These are phyloP conservation scores for Kwoniella dejecticola DNA, from an alignment of 768 basidiomycete genomes.

Conservation along the genomic window DNA sequence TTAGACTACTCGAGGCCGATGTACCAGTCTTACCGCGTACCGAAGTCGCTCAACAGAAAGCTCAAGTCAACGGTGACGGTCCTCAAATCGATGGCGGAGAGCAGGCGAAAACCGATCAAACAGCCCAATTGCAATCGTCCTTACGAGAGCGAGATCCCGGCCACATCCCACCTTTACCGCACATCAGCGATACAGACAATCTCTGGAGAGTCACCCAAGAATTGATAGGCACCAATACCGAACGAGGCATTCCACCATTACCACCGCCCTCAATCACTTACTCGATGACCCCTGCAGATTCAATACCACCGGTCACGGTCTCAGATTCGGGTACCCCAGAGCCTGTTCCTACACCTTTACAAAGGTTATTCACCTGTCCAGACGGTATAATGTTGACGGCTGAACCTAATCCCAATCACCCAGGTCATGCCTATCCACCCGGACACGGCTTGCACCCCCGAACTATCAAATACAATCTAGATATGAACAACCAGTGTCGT, in stretches of 20 bases:
- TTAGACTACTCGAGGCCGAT: conserved; percentile 34
- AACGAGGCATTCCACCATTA: not conserved
- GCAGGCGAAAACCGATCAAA: not conserved
- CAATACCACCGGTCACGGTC: conserved; percentile 8
- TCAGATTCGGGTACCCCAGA: conserved; percentile 4
- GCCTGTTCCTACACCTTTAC: conserved; percentile 40
- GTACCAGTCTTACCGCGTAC: conserved; percentile 11
- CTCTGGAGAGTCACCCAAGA: conserved; percentile 47
- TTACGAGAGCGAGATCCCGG: not conserved
- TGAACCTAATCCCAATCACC: conserved; percentile 30
- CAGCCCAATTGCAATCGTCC: not conserved
- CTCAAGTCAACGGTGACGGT: not conserved
- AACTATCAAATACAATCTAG: conserved; percentile 47
- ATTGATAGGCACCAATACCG: conserved; percentile 24
- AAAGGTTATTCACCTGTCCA: conserved; percentile 52
- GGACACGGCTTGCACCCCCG: conserved; percentile 23
- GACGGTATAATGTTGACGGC: conserved; percentile 45
- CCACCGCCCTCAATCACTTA: conserved; percentile 31
- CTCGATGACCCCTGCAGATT: conserved; percentile 22
- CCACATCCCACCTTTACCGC: conserved; percentile 34
- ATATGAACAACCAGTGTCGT: conserved; percentile 40
- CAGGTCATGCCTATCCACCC: conserved; percentile 18
- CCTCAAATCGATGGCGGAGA: conserved; percentile 3
- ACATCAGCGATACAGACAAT: conserved; percentile 44
- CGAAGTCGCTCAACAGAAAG: conserved; percentile 4